phyloP scores from a whole-genome alignment of 2,329 filamentous ascomycete species.

The Chlorencoelia australis region DNA sequence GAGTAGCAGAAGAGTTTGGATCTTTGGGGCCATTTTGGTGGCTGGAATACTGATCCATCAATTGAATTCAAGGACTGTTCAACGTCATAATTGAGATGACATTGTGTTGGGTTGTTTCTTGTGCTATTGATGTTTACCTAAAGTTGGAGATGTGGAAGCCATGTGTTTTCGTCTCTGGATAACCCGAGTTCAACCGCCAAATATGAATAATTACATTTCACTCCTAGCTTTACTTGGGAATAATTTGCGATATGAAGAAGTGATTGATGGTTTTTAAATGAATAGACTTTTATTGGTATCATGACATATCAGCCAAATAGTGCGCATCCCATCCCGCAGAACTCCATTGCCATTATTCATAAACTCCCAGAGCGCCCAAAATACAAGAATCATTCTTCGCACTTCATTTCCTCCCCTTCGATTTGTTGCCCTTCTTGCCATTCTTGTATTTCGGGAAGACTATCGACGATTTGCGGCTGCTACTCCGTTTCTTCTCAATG shows the following conservation, averaged over 20 bases:
- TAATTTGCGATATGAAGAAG: no score
- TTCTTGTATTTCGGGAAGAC: constrained; percentile 51
- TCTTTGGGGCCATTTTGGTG: constrained; percentile 19
- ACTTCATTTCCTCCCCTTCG: background rate
- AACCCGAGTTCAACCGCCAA: no score
- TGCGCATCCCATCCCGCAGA: background rate
- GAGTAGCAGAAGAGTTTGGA: constrained; percentile 34
- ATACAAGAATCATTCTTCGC: background rate
- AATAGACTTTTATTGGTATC: no score
- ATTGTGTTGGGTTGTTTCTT: background rate
- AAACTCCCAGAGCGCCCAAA: constrained; percentile 4
- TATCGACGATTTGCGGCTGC: constrained; percentile 41
- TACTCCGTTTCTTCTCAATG: constrained; percentile 44
- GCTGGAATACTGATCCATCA: constrained; percentile 4
- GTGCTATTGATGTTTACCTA: background rate
- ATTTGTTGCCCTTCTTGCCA: constrained; percentile 30
- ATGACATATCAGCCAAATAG: no score
- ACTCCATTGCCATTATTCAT: background rate
- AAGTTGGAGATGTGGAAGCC: no score
- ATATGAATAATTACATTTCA: no score
- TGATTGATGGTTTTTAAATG: no score
- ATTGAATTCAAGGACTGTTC: background rate
- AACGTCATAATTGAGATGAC: background rate
- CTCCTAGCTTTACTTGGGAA: no score
- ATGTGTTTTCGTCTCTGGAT: no score